Evolutionary conservation across 2,329 filamentous ascomycete species (phyloP).

Genomic region (Talaromyces sp.): DNA sequence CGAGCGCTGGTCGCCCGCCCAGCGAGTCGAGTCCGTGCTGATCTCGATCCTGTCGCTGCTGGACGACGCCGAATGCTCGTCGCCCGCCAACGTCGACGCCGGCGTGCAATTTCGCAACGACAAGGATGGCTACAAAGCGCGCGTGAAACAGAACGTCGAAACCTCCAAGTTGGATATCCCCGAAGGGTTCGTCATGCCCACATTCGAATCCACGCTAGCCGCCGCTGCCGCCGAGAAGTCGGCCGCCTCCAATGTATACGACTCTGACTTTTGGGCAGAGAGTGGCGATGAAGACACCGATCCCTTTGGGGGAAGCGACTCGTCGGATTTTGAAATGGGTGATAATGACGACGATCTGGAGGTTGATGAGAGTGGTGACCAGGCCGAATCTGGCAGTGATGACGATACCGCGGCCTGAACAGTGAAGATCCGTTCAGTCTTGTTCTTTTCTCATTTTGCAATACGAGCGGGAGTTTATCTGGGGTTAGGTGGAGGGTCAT

Average conservation of each 20-base stretch:
- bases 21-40: slow-evolving; percentile 90
- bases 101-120: slow-evolving; percentile 77
- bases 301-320: slow-evolving; percentile 68
- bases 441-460: background rate
- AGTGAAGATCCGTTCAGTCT: background rate
- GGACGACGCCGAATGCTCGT: slow-evolving; percentile 89
- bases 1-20: slow-evolving; percentile 90
- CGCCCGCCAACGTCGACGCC: slow-evolving; percentile 91
- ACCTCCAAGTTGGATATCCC: slow-evolving; percentile 76
- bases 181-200: slow-evolving; percentile 71
- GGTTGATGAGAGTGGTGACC: slow-evolving; percentile 16
- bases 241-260: slow-evolving; percentile 58
- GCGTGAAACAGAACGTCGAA: slow-evolving; percentile 65
- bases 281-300: slow-evolving; percentile 57
- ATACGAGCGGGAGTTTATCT: background rate
- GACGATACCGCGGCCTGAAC: background rate
- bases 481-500: background rate
- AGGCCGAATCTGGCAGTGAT: background rate
- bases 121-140: slow-evolving; percentile 62
- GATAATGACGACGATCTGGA: slow-evolving; percentile 9
- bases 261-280: slow-evolving; percentile 78
- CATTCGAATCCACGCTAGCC: slow-evolving; percentile 51
- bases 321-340: slow-evolving; percentile 18
- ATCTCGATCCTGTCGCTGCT: slow-evolving; percentile 87
- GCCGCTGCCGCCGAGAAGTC: slow-evolving; percentile 38